phyloP scores from a whole-genome alignment of 2,329 filamentous ascomycete genomes.

The Phyllosticta ampelicida region DNA sequence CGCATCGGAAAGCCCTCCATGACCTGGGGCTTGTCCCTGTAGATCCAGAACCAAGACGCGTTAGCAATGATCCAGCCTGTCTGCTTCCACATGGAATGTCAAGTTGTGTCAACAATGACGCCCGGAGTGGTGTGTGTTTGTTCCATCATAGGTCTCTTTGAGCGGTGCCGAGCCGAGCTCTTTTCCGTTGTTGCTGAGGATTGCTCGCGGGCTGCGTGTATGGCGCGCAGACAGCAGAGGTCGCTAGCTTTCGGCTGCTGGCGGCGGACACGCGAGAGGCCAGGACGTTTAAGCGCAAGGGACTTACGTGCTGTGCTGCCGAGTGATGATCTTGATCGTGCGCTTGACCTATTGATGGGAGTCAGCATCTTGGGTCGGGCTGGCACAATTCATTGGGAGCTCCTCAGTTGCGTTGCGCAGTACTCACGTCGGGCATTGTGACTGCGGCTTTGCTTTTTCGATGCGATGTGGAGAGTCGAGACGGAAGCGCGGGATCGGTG shows the following conservation, averaged over 20 bases:
- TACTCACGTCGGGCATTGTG: conserved; percentile 37
- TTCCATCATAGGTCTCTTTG: background rate
- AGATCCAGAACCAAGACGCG: background rate
- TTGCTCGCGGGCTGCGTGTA: background rate
- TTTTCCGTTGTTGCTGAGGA: background rate
- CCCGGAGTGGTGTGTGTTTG: background rate
- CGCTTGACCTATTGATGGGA: conserved; percentile 55
- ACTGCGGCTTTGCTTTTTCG: background rate
- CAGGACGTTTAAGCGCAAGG: background rate
- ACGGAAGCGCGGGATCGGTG: background rate
- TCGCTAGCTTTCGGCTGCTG: background rate
- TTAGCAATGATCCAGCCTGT: background rate
- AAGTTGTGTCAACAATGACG: background rate
- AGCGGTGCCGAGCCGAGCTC: background rate
- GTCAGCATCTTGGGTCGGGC: background rate
- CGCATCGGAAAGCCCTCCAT: conserved; percentile 87
- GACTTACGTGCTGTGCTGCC: conserved; percentile 78
- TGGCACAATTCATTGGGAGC: background rate
- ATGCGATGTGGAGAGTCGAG: background rate
- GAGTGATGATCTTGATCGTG: conserved; percentile 83
- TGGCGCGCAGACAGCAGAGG: background rate
- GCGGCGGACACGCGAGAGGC: background rate
- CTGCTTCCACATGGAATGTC: background rate
- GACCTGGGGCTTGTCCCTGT: conserved; percentile 66
- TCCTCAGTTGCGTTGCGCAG: background rate